Conservation (phyloP, 2,329 filamentous ascomycete genomes). For the Diaporthe sp. region DNA sequence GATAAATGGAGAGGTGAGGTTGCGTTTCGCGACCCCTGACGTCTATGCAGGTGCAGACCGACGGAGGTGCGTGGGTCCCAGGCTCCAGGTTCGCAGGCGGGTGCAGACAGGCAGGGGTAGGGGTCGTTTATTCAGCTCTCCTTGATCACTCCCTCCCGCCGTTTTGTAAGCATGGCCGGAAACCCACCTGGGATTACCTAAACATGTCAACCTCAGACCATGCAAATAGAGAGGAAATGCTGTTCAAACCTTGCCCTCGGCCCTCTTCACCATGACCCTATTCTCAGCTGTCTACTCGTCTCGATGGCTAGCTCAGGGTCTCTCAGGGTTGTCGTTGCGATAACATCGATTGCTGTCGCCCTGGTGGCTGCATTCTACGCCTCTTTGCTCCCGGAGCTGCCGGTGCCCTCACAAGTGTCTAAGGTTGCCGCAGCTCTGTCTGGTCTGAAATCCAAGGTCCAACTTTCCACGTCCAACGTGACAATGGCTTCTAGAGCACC, state of each 20-base stretch:
- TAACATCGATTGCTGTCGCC: constrained; percentile 25
- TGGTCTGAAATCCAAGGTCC: neutral
- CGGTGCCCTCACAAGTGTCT: constrained; percentile 25
- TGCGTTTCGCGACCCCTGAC: constrained; percentile 9
- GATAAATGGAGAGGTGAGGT: neutral
- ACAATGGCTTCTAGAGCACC: constrained; percentile 51
- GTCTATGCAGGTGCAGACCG: constrained; percentile 5
- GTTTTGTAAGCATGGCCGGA: constrained; percentile 18
- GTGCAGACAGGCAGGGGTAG: neutral
- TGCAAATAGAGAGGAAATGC: neutral
- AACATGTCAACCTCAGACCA: constrained; percentile 13
- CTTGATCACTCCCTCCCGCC: neutral
- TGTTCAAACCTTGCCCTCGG: neutral
- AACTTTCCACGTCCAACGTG: constrained; percentile 15
- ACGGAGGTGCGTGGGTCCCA: neutral
- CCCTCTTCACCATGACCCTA: constrained; percentile 25
- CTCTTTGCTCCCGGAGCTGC: constrained; percentile 7
- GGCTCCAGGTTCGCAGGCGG: neutral
- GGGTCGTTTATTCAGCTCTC: neutral
- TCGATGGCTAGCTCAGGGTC: constrained; percentile 29
- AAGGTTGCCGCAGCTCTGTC: constrained; percentile 15
- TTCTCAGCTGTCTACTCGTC: neutral
- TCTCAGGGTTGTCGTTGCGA: constrained; percentile 26
- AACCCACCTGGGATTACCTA: constrained; percentile 34
- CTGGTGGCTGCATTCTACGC: constrained; percentile 30